Evolutionary conservation across 2,329 filamentous ascomycete genomes (phyloP), one percentile per base, ranked within the genome.

Genomic region (Phaeoacremonium minimum): DNA sequence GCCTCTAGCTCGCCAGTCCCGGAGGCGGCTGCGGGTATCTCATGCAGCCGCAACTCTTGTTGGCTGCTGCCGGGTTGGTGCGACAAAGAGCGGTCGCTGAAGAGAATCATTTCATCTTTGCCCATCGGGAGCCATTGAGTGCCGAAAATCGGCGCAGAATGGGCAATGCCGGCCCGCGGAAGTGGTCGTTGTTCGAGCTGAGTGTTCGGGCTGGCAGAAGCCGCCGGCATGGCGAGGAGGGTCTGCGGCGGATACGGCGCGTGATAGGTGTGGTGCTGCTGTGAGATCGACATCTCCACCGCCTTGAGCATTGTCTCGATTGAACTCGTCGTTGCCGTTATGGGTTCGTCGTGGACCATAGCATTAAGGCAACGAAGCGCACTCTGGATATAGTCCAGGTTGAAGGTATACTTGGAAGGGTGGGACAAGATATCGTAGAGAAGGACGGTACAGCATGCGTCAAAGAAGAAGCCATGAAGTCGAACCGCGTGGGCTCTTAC

Each of bases 391-490:
- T 49, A 55, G 16, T 56, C 51, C 13, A 53, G 41, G 26, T 53
- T 49, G 33, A 54, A 53, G 1, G 51, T 45, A 16, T 54, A 49
- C 29, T 56, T 56, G 8, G 46, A 41, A 0, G 52, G 51, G 28
- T 53, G 49, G 14, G 47, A 45, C 9, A 56, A 43, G 17, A 47
- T 50, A 38, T 56, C 52, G 30, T 55, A 53, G 6, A 56, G 31
- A 8, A 56, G 42, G 6, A 56, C 53, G 4, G 51, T 51, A 17
- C 51, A 56, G 31, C 43, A 46, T 17, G 45, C 47, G 20, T 56
- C 53, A 28, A 56, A 43, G 37, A 53, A 56, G 44, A 53, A 56
- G 9, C 49, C 49, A 14, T 46, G 42, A 18, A 26, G 22, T 3
- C 22, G 22, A 9, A 26, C 22, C 22, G 22, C n/a, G 9, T 26